Percentiles rank a stretch among this genome's conserved stretches.
Conservation (phyloP, 192 early-diverging fungal genomes). For the Rhizoclosmatium globosum region DNA sequence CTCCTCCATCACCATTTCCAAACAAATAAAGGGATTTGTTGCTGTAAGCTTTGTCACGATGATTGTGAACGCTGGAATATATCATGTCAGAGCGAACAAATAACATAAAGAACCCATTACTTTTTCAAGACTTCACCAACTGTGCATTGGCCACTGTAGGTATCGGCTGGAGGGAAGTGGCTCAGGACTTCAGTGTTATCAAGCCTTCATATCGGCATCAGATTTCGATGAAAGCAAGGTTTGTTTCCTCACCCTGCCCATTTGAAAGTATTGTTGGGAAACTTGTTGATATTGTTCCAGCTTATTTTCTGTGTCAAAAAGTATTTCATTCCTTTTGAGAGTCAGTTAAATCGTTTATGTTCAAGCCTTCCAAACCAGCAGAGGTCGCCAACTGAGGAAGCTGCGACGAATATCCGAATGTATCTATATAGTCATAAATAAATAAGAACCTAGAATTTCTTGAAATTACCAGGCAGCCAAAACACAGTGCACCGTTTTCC, state of each 20-base stretch:
- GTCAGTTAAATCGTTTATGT: neutral
- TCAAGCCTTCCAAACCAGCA: conserved; percentile 51
- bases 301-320: conserved; percentile 99
- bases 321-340: conserved; percentile 68
- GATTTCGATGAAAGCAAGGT: neutral
- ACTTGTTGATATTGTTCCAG: conserved; percentile 99
- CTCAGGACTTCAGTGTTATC: conserved; percentile 86
- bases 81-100: neutral
- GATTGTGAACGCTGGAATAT: conserved; percentile 74
- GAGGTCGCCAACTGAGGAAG: conserved; percentile 89
- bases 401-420: conserved; percentile 51
- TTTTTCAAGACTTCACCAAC: conserved; percentile 63
- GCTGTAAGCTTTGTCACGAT: conserved; percentile 87
- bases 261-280: conserved; percentile 94
- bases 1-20: conserved; percentile 97
- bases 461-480: conserved; percentile 83
- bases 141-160: conserved; percentile 72
- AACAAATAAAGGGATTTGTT: conserved; percentile 90
- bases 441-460: neutral
- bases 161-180: conserved; percentile 91
- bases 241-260: conserved; percentile 73
- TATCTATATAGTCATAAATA: conserved; percentile 14
- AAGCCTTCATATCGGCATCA: conserved; percentile 42
- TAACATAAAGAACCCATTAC: conserved; percentile 7
- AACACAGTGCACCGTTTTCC: conserved; percentile 67